Percentiles rank a stretch among this genome's conserved stretches.
Conservation (phyloP, 805 yeast genomes). For the Yamadazyma scolyti region DNA sequence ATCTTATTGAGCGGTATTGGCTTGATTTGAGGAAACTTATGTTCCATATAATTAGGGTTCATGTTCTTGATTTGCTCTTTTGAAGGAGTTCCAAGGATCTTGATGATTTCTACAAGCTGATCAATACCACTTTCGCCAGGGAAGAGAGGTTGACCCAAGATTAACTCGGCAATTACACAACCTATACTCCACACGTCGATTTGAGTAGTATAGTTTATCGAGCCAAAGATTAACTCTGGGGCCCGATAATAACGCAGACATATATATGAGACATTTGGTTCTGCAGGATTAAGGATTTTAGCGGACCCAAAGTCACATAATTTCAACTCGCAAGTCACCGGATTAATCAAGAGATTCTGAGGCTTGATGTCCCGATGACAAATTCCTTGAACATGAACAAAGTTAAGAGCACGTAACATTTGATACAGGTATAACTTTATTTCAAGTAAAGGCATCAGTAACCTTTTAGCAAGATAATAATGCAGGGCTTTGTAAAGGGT, state of each 20-base stretch:
- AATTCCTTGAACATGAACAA: constrained; percentile 72
- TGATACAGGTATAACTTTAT: constrained; percentile 82
- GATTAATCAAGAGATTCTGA: constrained; percentile 83
- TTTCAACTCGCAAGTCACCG: constrained; percentile 77
- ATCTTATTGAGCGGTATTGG: constrained; percentile 71
- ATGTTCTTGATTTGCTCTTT: constrained; percentile 87
- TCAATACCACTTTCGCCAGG: constrained; percentile 98
- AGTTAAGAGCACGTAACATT: constrained; percentile 71
- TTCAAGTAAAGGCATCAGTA: constrained; percentile 84
- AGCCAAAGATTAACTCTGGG: constrained; percentile 96
- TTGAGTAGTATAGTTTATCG: constrained; percentile 92
- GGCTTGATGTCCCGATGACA: constrained; percentile 96
- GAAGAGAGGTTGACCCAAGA: constrained; percentile 92
- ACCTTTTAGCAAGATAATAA: constrained; percentile 68
- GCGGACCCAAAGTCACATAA: constrained; percentile 97
- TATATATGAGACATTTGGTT: constrained; percentile 93
- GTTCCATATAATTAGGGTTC: constrained; percentile 98
- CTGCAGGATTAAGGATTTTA: constrained; percentile 80
- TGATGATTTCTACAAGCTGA: constrained; percentile 93
- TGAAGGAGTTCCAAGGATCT: constrained; percentile 92
- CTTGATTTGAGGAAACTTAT: constrained; percentile 85
- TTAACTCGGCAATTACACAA: constrained; percentile 96
- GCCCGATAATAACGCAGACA: constrained; percentile 97
- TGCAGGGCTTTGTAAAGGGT: constrained; percentile 89
- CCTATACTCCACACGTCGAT: constrained; percentile 98